phyloP scores from a whole-genome alignment of 2,329 filamentous ascomycete species.

The Aspergillus sp. region DNA sequence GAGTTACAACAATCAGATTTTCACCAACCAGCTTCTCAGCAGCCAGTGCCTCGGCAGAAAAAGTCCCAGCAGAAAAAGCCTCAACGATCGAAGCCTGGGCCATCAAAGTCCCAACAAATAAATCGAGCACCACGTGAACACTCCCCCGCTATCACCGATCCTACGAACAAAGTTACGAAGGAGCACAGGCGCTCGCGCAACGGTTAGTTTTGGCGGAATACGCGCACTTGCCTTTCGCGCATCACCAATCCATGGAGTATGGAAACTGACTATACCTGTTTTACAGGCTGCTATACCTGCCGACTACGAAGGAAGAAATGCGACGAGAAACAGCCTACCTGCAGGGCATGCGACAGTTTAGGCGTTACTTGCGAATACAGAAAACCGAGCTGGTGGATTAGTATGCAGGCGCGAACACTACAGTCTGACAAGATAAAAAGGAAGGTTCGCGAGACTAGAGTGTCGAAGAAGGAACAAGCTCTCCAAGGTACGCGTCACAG shows the following conservation, averaged over 20 bases:
- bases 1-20: too few relatives aligned
- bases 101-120: neutral
- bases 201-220: constrained; percentile 12
- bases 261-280: neutral
- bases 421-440: constrained; percentile 96
- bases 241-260: neutral
- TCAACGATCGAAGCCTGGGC: too few relatives aligned
- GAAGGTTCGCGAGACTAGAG: constrained; percentile 93
- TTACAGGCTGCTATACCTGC: constrained; percentile 64
- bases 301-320: constrained; percentile 68
- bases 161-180: constrained; percentile 1
- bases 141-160: neutral
- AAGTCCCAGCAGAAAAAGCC: too few relatives aligned
- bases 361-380: constrained; percentile 92
- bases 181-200: constrained; percentile 14
- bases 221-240: neutral
- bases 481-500: constrained; percentile 33
- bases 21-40: too few relatives aligned
- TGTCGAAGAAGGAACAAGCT: constrained; percentile 74
- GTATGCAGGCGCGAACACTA: constrained; percentile 75
- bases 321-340: constrained; percentile 62
- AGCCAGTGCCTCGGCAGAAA: too few relatives aligned
- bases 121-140: too few relatives aligned
- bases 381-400: constrained; percentile 94
- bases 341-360: constrained; percentile 65